Percentiles rank a stretch among this genome's conserved stretches.
Evolutionary conservation across 176 grass and related monocot species (phyloP).

Genomic region (Oryza australiensis): DNA sequence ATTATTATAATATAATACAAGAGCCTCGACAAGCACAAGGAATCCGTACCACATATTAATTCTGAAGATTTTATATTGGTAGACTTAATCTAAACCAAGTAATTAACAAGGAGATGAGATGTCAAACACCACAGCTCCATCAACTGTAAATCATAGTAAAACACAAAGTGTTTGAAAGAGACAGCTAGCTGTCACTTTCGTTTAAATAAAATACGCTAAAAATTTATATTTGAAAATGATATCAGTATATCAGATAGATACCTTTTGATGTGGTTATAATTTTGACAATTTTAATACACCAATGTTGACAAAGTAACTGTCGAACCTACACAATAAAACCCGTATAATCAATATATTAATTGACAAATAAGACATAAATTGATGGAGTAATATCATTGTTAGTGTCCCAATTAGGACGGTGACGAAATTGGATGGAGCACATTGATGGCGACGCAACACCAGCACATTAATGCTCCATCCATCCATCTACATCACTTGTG

Average conservation of each 20-base stretch:
- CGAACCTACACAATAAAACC: too few species aligned
- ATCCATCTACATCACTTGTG: not conserved
- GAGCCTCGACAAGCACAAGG: not conserved
- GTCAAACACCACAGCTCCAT: not conserved
- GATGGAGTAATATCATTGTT: not conserved
- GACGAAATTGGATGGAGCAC: not conserved
- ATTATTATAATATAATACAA: not conserved
- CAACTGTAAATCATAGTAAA: not conserved
- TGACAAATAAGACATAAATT: too few species aligned
- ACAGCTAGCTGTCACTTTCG: not conserved
- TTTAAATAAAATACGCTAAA: not conserved
- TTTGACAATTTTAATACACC: not conserved
- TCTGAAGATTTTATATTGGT: not conserved
- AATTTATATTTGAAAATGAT: not conserved
- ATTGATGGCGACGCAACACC: constrained; percentile 35
- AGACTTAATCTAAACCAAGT: not conserved
- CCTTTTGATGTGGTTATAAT: not conserved
- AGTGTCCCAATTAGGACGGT: not conserved
- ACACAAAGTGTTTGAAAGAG: not conserved
- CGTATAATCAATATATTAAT: not conserved
- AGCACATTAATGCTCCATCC: not conserved
- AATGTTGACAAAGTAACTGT: not conserved
- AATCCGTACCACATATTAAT: not conserved
- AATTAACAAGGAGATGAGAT: not conserved
- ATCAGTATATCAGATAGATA: not conserved